Percentiles rank a stretch among this genome's conserved stretches.
Evolutionary conservation across 768 basidiomycete species (phyloP).

Genomic region (Boletellus ananiceps): DNA sequence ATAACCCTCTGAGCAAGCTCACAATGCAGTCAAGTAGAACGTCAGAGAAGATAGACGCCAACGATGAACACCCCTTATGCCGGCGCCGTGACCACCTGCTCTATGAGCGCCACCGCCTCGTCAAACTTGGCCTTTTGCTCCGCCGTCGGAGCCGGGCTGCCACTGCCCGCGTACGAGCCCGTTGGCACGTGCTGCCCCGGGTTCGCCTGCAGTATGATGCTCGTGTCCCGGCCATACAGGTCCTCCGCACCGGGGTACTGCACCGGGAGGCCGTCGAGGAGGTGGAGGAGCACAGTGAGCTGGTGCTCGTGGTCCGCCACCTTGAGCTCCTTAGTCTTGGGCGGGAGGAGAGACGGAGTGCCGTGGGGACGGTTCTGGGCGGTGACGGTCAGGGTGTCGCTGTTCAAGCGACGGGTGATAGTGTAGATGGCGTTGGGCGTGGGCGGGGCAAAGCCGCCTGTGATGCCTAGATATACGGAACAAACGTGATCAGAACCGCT

Average conservation of each 20-base stretch:
- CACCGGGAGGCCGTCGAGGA: conserved; percentile 47
- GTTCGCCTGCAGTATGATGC: conserved; percentile 50
- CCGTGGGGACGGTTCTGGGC: conserved; percentile 48
- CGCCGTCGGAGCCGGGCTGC: conserved; percentile 45
- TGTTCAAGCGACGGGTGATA: conserved; percentile 38
- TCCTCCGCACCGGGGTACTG: conserved; percentile 55
- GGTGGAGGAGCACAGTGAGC: conserved; percentile 42
- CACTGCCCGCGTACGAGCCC: conserved; percentile 53
- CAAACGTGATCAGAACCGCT: neutral
- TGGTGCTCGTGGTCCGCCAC: conserved; percentile 6
- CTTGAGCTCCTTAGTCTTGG: conserved; percentile 48
- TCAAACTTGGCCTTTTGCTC: conserved; percentile 66
- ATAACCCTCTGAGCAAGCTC: neutral
- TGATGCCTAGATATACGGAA: conserved; percentile 51
- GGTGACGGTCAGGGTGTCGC: conserved; percentile 41
- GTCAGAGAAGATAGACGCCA: neutral
- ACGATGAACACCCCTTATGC: neutral
- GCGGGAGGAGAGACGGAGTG: conserved; percentile 38
- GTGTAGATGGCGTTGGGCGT: conserved; percentile 52
- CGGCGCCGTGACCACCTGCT: conserved; percentile 35
- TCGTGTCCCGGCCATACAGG: conserved; percentile 66
- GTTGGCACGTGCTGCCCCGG: conserved; percentile 49
- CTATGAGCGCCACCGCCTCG: conserved; percentile 64
- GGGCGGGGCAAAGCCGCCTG: conserved; percentile 71
- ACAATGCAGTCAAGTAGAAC: neutral